These are phyloP conservation scores for Elsinoe necatrix DNA, from an alignment of 2,329 filamentous ascomycete genomes.

Conservation along the genomic window DNA sequence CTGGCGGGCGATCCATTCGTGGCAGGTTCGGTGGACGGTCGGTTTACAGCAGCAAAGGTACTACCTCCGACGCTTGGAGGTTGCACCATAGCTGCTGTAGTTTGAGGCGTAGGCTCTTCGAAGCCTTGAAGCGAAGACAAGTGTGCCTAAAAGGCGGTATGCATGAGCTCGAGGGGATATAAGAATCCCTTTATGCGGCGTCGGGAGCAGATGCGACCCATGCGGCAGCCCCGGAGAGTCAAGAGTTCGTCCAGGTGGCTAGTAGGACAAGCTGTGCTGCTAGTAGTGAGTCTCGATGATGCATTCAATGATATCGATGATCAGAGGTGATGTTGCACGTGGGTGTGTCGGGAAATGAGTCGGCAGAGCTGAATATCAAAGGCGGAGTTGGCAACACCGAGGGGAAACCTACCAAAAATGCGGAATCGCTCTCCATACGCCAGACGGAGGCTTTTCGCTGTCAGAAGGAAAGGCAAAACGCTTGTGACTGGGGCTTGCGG, in stretches of 20 bases:
- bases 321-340: not conserved
- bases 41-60: constrained; percentile 15
- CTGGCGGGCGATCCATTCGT: constrained; percentile 6
- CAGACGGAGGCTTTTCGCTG: not conserved
- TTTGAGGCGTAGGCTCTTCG: not conserved
- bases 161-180: constrained; percentile 9
- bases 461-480: not conserved
- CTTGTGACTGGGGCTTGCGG: not conserved
- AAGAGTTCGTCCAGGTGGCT: not conserved
- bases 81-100: constrained; percentile 4
- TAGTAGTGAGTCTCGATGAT: not conserved
- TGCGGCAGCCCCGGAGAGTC: constrained; percentile 1
- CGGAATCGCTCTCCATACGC: not conserved
- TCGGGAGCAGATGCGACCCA: not conserved
- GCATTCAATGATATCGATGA: not conserved
- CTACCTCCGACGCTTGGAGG: constrained; percentile 11
- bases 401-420: constrained; percentile 1
- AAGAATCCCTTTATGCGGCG: constrained; percentile 12
- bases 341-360: not conserved
- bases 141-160: not conserved
- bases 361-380: constrained; percentile 9
- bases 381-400: constrained; percentile 5
- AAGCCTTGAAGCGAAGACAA: not conserved
- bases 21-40: constrained; percentile 13
- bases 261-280: not conserved